A percentile compares a stretch with the other conserved stretches of the same genome.
These are phyloP conservation scores for Solanum ossicruentum DNA, from an alignment of 257 asterid species.

Conservation along the genomic window DNA sequence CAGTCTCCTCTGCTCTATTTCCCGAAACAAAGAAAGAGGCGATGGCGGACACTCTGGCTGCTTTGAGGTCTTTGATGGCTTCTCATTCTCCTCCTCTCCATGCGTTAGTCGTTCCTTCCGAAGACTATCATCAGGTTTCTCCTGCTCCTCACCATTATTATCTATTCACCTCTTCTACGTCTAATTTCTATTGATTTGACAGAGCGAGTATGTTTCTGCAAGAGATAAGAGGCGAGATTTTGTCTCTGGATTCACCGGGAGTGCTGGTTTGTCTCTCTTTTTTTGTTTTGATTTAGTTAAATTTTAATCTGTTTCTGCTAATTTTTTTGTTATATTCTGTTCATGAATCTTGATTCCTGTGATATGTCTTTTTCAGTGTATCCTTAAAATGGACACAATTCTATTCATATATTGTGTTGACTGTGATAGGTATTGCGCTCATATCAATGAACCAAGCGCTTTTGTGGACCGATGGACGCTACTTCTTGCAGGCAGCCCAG, in stretches of 20 bases:
- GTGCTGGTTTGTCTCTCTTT: constrained; percentile 57
- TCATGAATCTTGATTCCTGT: neutral
- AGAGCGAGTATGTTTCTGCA: constrained; percentile 92
- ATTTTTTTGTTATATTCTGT: neutral
- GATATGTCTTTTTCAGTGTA: neutral
- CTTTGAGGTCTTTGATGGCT: constrained; percentile 66
- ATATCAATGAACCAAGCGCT: constrained; percentile 68
- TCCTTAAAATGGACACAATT: neutral
- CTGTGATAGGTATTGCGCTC: constrained; percentile 72
- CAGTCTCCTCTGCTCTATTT: neutral
- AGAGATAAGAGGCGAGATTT: constrained; percentile 82
- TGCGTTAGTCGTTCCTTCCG: constrained; percentile 83
- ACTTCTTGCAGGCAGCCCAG: constrained; percentile 81
- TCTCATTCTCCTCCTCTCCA: constrained; percentile 78
- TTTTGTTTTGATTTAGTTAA: neutral
- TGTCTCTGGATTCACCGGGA: constrained; percentile 88
- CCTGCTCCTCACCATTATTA: neutral
- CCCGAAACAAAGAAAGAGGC: neutral
- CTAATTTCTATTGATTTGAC: constrained; percentile 16
- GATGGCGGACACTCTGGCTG: constrained; percentile 52
- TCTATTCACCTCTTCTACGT: neutral
- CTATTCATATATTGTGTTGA: neutral
- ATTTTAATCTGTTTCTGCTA: neutral
- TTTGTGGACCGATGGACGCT: constrained; percentile 94
- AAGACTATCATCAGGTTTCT: constrained; percentile 88